Base-by-base conservation (phyloP, 768 basidiomycete species). In the Leccinum olivaceopallidum region DNA sequence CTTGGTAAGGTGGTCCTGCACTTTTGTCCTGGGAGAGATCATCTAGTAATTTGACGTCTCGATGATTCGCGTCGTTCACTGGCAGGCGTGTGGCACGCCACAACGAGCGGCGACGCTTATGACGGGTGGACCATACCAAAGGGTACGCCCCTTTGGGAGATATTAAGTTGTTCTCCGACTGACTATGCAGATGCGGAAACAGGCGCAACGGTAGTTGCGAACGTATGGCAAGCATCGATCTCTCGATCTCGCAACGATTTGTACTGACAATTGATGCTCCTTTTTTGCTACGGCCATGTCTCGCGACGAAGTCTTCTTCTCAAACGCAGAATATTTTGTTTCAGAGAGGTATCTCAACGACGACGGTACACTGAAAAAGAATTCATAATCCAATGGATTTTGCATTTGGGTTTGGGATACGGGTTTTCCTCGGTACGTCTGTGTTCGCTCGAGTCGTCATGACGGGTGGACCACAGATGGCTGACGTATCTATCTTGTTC, bases 41-140 rank as follows among this genome's bases (percentile, higher is more conserved):
- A 42, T 42, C 39, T 42, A 42, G 32, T 32, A 32, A 32, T 32
- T 10, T 32, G 32, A 42, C 9, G 9, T 42, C 42, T n/a, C n/a
- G 42, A n/a, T 42, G 18, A 10, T 42, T 16, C 14, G 34, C 8
- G 28, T 44, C 20, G 26, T 42, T 20, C 42, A 44, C 42, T 44
- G 9, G 13, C 20, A 69, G 64, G 63, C 7, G 36, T 73, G 26
- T 66, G 70, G 10, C 70, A 74, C 28, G 60, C 64, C 3, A 58
- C 68, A 6, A 28, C 49, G 5, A 52, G 20, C 16, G 63, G 68
- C 24, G 71, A 75, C 53, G 44, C 65, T 13, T 69, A 69, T 58
- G 63, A 68, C 6, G 69, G 70, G 14, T 66, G 68, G 52, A 60
- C 68, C 53, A 69, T 75, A 30, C 75, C 75, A 6, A 69, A 68